Evolutionary conservation across 116 monocot genomes (phyloP), one percentile per base, ranked within the genome.

Genomic region (Zostera marina): DNA sequence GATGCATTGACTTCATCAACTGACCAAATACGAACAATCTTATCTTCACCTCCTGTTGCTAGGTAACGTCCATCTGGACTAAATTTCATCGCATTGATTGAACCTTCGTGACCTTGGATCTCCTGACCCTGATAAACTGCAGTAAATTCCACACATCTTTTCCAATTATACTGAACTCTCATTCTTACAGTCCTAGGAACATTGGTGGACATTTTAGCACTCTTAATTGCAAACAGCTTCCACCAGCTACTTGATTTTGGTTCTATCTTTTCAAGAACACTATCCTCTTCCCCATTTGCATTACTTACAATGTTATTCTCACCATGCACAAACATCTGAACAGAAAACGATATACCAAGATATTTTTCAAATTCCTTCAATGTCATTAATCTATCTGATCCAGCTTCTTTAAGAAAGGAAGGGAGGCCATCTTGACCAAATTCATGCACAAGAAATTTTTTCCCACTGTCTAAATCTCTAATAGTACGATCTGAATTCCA

Each of bases 1-100:
- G 70, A 58, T 8, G 70, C 40, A 64, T 79, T 83, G 10, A 59
- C 73, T 78, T 86, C 73, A 52, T 60, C 68, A 59, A 78, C 78
- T 40, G 68, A 64, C 92, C 92, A 92, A 23, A 92, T 55, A 41
- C 74, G 68, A 24, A 80, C 66, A 32, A 78, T 54, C 56, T 72
- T 82, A 72, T 92, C 92, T 47, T 82, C 86, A 26, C 92, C 92
- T 20, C 73, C 92, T 23, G 67, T 92, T 24, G 86, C 85, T 9
- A 86, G 51, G 69, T 83, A 83, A 62, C 71, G 55, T 7, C 92
- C 82, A 59, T 73, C 67, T 43, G 62, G 64, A 51, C 74, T 80
- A 58, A 92, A 92, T 64, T 83, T 82, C 75, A 86, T 73, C 7
- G 66, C 55, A 47, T 55, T 69, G 66, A 86, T 80, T 19, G 68